Conservation (phyloP, 768 basidiomycete species). For the Lactarius sp. region DNA sequence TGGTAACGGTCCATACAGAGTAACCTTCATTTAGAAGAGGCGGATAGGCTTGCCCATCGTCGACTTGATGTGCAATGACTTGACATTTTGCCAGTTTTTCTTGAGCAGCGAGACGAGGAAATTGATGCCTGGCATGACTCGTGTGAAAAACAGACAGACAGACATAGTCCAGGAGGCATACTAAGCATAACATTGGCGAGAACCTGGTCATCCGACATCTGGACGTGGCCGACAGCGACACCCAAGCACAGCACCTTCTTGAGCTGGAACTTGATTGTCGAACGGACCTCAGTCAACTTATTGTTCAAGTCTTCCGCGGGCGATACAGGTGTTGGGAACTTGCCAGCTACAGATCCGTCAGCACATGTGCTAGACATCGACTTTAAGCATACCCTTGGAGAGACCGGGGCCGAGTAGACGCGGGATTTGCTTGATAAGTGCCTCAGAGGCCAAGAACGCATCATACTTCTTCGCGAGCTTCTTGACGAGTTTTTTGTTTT, state of each 20-base stretch:
- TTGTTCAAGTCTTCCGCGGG: slow-evolving; percentile 84
- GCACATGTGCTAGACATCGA: background rate
- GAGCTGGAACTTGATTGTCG: slow-evolving; percentile 99
- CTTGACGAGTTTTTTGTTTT: slow-evolving; percentile 99
- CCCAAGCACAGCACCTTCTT: slow-evolving; percentile 99
- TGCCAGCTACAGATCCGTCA: slow-evolving; percentile 62
- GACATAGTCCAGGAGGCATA: slow-evolving; percentile 35
- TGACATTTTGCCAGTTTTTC: slow-evolving; percentile 99
- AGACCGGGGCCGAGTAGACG: slow-evolving; percentile 99
- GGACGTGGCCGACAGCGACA: slow-evolving; percentile 95
- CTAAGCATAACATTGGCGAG: slow-evolving; percentile 97
- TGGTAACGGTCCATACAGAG: slow-evolving; percentile 5
- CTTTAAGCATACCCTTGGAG: slow-evolving; percentile 72
- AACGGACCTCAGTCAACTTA: slow-evolving; percentile 93
- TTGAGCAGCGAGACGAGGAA: slow-evolving; percentile 98
- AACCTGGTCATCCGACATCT: slow-evolving; percentile 97
- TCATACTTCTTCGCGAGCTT: slow-evolving; percentile 99
- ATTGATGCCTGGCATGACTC: slow-evolving; percentile 73
- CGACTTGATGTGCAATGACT: slow-evolving; percentile 96
- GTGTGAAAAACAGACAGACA: background rate
- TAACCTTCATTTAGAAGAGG: slow-evolving; percentile 61
- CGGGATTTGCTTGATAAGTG: slow-evolving; percentile 99
- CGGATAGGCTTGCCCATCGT: slow-evolving; percentile 99
- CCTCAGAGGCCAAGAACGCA: slow-evolving; percentile 95
- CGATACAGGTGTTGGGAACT: slow-evolving; percentile 97